phyloP scores from a whole-genome alignment of 805 yeast genomes.

The Candida endomychidarum region DNA sequence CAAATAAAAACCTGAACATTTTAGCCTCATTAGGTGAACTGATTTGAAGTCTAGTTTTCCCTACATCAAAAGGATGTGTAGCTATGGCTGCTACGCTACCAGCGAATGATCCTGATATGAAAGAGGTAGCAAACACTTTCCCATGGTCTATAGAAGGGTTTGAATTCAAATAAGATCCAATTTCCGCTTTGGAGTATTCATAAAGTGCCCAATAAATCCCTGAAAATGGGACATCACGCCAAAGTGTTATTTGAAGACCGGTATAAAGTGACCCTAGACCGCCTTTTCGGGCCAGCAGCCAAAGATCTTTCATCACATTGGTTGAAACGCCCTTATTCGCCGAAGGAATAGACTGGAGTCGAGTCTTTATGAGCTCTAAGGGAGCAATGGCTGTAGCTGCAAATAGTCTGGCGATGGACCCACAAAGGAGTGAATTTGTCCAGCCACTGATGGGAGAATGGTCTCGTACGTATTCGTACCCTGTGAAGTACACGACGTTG shows the following conservation, averaged over 20 bases:
- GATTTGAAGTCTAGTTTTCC: slow-evolving; percentile 85
- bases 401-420: slow-evolving; percentile 75
- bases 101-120: slow-evolving; percentile 77
- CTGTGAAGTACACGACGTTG: slow-evolving; percentile 90
- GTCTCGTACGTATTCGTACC: slow-evolving; percentile 85
- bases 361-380: slow-evolving; percentile 79
- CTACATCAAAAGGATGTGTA: slow-evolving; percentile 97
- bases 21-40: slow-evolving; percentile 31
- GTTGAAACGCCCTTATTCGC: slow-evolving; percentile 21
- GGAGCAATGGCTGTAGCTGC: slow-evolving; percentile 90
- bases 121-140: slow-evolving; percentile 59
- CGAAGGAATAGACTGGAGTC: slow-evolving; percentile 85
- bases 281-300: slow-evolving; percentile 45
- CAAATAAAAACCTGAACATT: slow-evolving; percentile 65
- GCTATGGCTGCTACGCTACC: slow-evolving; percentile 83
- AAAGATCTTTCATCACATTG: slow-evolving; percentile 48
- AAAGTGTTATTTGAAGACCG: slow-evolving; percentile 83
- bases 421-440: slow-evolving; percentile 80
- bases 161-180: slow-evolving; percentile 22
- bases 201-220: slow-evolving; percentile 93
- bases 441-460: slow-evolving; percentile 52
- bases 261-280: slow-evolving; percentile 74
- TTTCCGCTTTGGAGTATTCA: slow-evolving; percentile 47
- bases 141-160: slow-evolving; percentile 28
- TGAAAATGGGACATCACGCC: slow-evolving; percentile 97